Conservation (phyloP, 202 grass and related monocot genomes). For the Setaria italica region DNA sequence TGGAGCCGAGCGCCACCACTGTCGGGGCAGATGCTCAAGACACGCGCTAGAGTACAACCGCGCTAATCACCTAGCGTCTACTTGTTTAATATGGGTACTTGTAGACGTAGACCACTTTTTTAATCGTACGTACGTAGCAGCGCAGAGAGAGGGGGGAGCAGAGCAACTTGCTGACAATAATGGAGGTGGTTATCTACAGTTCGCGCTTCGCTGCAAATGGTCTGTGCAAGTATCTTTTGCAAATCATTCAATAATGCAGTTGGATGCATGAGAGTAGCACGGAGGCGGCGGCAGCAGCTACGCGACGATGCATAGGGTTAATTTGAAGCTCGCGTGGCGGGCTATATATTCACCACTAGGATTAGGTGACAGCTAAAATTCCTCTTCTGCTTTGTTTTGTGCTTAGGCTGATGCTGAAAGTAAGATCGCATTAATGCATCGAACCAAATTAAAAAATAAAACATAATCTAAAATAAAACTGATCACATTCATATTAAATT, state of each 20-base stretch:
- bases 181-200: conserved; percentile 42
- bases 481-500: too few species aligned
- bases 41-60: conserved; percentile 48
- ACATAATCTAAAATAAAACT: too few species aligned
- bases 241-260: conserved; percentile 12
- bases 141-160: neutral
- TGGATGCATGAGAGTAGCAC: neutral
- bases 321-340: neutral
- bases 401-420: neutral
- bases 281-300: neutral
- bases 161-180: conserved; percentile 32
- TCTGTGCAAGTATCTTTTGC: neutral
- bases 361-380: neutral
- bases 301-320: neutral
- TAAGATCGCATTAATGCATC: too few species aligned
- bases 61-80: neutral
- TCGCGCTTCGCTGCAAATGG: neutral
- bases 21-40: conserved; percentile 52
- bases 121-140: neutral
- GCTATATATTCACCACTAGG: neutral
- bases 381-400: neutral
- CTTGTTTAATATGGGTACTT: conserved; percentile 37
- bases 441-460: too few species aligned
- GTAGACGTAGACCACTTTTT: conserved; percentile 28
- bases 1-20: conserved; percentile 46